phyloP scores from a whole-genome alignment of 208 protist genomes.

The Leishmania martiniquensis region DNA sequence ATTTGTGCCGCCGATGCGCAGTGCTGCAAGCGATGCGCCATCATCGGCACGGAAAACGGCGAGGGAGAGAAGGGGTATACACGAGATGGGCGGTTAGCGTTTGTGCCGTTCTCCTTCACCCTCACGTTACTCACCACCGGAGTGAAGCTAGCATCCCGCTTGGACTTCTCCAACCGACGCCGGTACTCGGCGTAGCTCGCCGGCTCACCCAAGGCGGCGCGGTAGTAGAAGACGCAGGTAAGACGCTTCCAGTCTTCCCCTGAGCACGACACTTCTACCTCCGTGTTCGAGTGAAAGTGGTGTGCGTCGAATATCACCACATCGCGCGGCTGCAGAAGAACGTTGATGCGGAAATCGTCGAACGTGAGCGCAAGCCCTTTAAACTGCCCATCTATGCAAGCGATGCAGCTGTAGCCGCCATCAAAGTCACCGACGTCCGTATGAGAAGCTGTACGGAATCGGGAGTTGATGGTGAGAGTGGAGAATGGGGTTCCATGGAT shows the following conservation, averaged over 20 bases:
- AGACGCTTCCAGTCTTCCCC: conserved; percentile 69
- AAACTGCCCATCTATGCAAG: conserved; percentile 87
- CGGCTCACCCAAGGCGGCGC: conserved; percentile 73
- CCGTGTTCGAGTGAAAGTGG: conserved; percentile 92
- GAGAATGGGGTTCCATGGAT: conserved; percentile 90
- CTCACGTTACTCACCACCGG: conserved; percentile 31
- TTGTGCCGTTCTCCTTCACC: conserved; percentile 72
- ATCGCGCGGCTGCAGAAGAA: conserved; percentile 80
- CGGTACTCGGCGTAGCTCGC: conserved; percentile 72
- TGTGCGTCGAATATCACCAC: conserved; percentile 93
- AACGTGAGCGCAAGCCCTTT: conserved; percentile 77
- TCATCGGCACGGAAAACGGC: conserved; percentile 50
- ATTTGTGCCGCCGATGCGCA: conserved; percentile 35
- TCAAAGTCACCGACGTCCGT: conserved; percentile 93
- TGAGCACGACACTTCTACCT: conserved; percentile 53
- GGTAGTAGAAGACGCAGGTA: conserved; percentile 93
- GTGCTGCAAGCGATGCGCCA: conserved; percentile 31
- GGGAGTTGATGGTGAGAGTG: conserved; percentile 91
- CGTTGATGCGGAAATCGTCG: conserved; percentile 75
- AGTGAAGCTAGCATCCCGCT: conserved; percentile 12
- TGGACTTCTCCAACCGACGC: conserved; percentile 52
- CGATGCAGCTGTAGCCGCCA: conserved; percentile 82
- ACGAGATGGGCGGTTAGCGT: conserved; percentile 56
- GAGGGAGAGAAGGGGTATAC: conserved; percentile 50
- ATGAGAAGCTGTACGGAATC: conserved; percentile 90